Evolutionary conservation across 225 moss, liverwort and hornwort genomes (phyloP).

Genomic region (Neckera pumila): DNA sequence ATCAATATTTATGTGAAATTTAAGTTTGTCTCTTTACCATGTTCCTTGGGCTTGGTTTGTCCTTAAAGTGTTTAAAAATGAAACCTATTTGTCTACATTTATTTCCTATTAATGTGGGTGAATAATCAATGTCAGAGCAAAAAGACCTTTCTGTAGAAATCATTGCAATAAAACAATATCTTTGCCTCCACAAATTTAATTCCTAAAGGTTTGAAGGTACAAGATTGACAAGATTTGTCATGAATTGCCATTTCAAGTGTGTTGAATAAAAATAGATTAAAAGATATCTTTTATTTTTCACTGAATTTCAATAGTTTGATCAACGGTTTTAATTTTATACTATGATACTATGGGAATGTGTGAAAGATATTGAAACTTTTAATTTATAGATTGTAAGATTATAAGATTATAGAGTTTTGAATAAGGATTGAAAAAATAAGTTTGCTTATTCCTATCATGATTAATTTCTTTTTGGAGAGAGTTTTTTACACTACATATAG

Average conservation of each 20-base stretch:
- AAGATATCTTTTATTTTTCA: background rate
- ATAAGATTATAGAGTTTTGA: background rate
- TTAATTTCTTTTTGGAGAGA: background rate
- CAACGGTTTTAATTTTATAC: background rate
- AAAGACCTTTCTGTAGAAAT: background rate
- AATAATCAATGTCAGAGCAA: background rate
- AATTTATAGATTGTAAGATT: background rate
- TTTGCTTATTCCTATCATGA: rapidly evolving
- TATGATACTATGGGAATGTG: background rate
- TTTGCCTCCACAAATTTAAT: background rate
- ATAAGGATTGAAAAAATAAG: background rate
- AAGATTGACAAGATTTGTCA: background rate
- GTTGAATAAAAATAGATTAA: background rate
- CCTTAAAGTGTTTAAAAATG: background rate
- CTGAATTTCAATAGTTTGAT: background rate
- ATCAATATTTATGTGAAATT: background rate
- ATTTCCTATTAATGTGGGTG: background rate
- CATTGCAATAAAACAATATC: background rate
- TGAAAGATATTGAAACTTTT: background rate
- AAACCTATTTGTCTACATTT: background rate
- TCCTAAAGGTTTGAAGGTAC: background rate
- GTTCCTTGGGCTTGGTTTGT: background rate
- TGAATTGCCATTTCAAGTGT: background rate
- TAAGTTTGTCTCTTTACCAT: background rate
- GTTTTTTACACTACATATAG: rapidly evolving